These are phyloP conservation scores for Tremellales sp. DNA, from an alignment of 1,284 basidiomycete species.

Conservation along the genomic window DNA sequence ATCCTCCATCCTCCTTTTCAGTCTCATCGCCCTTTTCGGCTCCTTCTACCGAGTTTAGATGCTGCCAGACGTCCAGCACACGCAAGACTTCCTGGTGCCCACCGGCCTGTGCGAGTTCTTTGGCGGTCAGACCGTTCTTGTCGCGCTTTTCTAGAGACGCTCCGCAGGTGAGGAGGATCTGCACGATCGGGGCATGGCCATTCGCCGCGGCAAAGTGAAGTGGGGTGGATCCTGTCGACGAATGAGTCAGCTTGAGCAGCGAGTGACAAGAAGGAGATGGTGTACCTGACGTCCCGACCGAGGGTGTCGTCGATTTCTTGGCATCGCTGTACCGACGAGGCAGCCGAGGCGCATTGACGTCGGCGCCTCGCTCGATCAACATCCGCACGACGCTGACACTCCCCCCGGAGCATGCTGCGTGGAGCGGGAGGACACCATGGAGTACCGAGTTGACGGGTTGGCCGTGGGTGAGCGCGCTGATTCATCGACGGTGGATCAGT, in stretches of 20 bases:
- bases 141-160: conserved; percentile 72
- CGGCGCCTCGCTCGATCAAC: conserved; percentile 83
- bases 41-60: conserved; percentile 27
- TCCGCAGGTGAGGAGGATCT: conserved; percentile 71
- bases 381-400: conserved; percentile 77
- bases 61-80: conserved; percentile 44
- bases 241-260: neutral
- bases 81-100: conserved; percentile 49
- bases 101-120: conserved; percentile 50
- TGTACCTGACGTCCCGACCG: conserved; percentile 60
- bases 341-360: conserved; percentile 74
- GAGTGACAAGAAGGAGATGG: neutral
- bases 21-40: too few relatives aligned
- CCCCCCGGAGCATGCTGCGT: conserved; percentile 84
- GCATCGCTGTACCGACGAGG: conserved; percentile 72
- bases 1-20: too few relatives aligned
- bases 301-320: conserved; percentile 54
- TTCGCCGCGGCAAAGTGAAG: conserved; percentile 94
- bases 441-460: conserved; percentile 90
- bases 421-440: conserved; percentile 84
- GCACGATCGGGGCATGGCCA: conserved; percentile 70
- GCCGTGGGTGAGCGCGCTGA: conserved; percentile 82
- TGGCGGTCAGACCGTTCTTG: conserved; percentile 79
- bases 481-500: conserved; percentile 7
- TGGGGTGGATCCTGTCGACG: conserved; percentile 66